Evolutionary conservation across 768 basidiomycete genomes (phyloP).

Genomic region (Leccinum boreale): DNA sequence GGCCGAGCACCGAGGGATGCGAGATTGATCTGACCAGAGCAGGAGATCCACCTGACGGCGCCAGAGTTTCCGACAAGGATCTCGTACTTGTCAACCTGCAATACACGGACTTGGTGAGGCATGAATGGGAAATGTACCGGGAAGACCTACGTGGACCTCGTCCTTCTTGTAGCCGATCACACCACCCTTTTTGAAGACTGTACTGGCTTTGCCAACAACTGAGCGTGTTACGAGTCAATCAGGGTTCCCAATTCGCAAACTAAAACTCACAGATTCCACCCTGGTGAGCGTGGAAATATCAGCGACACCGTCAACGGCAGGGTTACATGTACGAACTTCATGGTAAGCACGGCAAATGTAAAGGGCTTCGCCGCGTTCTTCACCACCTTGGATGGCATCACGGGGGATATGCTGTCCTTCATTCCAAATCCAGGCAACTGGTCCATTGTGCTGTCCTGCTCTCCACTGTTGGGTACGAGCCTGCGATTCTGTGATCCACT

Average conservation of each 20-base stretch:
- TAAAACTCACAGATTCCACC: conserved; percentile 48
- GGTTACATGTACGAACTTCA: conserved; percentile 40
- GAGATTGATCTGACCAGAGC: conserved; percentile 45
- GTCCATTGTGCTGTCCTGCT: conserved; percentile 39
- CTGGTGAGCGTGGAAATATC: conserved; percentile 30
- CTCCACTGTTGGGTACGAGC: conserved; percentile 49
- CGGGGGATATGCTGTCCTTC: conserved; percentile 58
- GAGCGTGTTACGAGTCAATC: conserved; percentile 3
- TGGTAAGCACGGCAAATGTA: conserved; percentile 59
- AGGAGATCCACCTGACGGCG: conserved; percentile 56
- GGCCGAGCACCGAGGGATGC: conserved; percentile 43
- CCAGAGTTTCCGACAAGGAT: conserved; percentile 63
- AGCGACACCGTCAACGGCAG: neutral
- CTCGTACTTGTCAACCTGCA: conserved; percentile 61
- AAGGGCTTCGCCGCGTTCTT: conserved; percentile 48
- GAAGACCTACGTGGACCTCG: conserved; percentile 51
- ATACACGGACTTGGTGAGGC: neutral
- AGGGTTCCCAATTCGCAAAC: neutral
- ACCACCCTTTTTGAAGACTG: conserved; percentile 55
- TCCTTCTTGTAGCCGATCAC: conserved; percentile 60
- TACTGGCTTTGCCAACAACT: conserved; percentile 69
- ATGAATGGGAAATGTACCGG: neutral
- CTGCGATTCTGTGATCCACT: conserved; percentile 59
- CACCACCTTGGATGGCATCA: conserved; percentile 54
- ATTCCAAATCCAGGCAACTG: conserved; percentile 61